A percentile compares a stretch with the other conserved stretches of the same genome.
Evolutionary conservation across 257 asterid genomes (phyloP).

Genomic region (Solanum etuberosum): DNA sequence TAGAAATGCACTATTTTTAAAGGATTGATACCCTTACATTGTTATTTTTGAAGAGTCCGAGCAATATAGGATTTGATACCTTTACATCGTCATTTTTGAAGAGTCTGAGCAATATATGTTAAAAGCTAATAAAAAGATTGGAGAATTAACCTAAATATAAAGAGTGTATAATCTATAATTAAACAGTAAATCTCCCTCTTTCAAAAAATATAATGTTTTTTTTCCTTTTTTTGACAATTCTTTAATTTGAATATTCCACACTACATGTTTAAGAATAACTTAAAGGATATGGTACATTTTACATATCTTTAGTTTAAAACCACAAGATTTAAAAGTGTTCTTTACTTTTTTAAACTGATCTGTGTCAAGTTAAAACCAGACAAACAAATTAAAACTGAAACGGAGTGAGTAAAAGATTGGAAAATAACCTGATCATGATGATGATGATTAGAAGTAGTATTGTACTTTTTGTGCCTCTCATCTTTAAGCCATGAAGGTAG

Average conservation of each 20-base stretch:
- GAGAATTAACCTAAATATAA: background rate
- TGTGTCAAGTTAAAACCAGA: background rate
- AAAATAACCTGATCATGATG: background rate
- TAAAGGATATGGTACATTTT: background rate
- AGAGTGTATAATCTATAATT: background rate
- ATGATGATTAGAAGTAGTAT: background rate
- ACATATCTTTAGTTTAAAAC: background rate
- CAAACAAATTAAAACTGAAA: background rate
- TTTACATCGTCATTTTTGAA: background rate
- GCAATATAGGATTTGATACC: background rate
- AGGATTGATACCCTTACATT: too few relatives aligned
- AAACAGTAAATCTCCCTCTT: background rate
- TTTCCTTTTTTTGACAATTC: too few relatives aligned
- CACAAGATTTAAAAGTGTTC: background rate
- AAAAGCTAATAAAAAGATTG: background rate
- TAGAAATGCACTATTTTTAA: background rate
- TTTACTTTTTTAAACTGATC: background rate
- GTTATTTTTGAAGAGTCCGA: background rate
- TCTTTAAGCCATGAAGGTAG: constrained; percentile 3
- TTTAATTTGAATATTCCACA: too few relatives aligned
- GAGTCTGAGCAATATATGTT: rapidly evolving
- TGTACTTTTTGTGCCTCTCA: background rate
- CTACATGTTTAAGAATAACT: background rate
- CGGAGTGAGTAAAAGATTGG: too few relatives aligned
- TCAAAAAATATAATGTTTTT: too few relatives aligned